A percentile compares a stretch with the other conserved stretches of the same genome.
phyloP scores from a whole-genome alignment of 257 asterid genomes.

The Parsonsia alboflavescens region DNA sequence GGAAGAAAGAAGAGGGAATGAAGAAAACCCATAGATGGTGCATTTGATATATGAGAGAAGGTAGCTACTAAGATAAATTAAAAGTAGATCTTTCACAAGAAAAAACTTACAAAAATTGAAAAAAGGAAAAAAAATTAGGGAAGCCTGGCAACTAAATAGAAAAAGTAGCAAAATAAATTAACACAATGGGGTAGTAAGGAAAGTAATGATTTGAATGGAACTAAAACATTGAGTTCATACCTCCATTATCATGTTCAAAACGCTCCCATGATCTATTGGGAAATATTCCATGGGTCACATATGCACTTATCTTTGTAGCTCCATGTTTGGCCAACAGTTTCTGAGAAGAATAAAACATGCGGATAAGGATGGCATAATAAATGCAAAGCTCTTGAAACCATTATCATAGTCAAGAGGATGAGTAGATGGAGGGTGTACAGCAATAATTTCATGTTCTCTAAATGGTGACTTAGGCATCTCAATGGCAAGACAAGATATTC shows the following conservation, averaged over 20 bases:
- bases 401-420: not conserved
- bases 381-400: not conserved
- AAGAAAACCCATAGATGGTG: not conserved
- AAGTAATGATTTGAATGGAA: not conserved
- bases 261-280: constrained; percentile 94
- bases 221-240: constrained; percentile 24
- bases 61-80: not conserved
- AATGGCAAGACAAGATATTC: not conserved
- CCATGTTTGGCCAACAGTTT: constrained; percentile 95
- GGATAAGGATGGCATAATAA: not conserved
- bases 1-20: not conserved
- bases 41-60: not conserved
- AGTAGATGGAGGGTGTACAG: not conserved
- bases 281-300: constrained; percentile 91
- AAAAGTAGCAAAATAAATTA: not conserved
- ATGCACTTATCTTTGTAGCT: constrained; percentile 82
- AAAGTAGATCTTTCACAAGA: not conserved
- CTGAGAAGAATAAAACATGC: constrained; percentile 30
- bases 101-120: not conserved
- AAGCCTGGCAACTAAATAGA: not conserved
- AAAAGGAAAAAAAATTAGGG: not conserved
- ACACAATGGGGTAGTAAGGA: not conserved
- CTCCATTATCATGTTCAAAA: constrained; percentile 71
- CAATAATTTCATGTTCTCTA: not conserved
- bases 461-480: not conserved